phyloP scores from a whole-genome alignment of 176 grass and related monocot species.

The Pontederia crassipes region DNA sequence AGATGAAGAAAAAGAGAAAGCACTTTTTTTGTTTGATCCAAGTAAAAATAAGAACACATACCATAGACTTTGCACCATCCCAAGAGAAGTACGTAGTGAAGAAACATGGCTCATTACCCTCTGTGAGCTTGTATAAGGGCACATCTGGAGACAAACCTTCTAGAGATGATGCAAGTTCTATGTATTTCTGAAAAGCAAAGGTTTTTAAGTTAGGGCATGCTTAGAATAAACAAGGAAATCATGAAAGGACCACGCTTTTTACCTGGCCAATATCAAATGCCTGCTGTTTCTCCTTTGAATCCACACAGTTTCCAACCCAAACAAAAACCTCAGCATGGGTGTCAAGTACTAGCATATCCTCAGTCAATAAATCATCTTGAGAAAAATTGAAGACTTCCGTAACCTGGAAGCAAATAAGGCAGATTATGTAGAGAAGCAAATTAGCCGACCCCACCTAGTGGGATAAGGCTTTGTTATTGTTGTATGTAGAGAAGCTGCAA shows the following conservation, averaged over 20 bases:
- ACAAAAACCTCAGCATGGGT: constrained; percentile 83
- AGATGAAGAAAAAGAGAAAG: constrained; percentile 7
- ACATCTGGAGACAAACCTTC: constrained; percentile 63
- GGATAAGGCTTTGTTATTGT: too few species aligned
- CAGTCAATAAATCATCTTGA: constrained; percentile 98
- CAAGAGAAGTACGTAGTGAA: constrained; percentile 94
- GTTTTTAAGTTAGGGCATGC: neutral
- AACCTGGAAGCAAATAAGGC: constrained; percentile 32
- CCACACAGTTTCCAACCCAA: constrained; percentile 82
- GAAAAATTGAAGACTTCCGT: constrained; percentile 85
- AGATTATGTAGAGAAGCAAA: neutral
- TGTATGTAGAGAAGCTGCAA: constrained; percentile 3
- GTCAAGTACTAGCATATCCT: constrained; percentile 88
- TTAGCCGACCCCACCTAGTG: too few species aligned
- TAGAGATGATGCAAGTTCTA: constrained; percentile 68
- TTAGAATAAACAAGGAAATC: too few species aligned
- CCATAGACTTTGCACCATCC: constrained; percentile 71
- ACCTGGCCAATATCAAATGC: constrained; percentile 89
- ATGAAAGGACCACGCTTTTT: constrained; percentile 10
- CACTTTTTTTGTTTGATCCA: neutral
- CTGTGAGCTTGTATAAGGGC: constrained; percentile 77
- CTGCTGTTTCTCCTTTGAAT: constrained; percentile 76
- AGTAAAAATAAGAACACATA: constrained; percentile 26
- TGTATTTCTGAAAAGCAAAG: constrained; percentile 60
- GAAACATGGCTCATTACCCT: constrained; percentile 87